A percentile compares a stretch with the other conserved stretches of the same genome.
phyloP scores from a whole-genome alignment of 352 stramenopile genomes.

The Elongisporangium undulatum region DNA sequence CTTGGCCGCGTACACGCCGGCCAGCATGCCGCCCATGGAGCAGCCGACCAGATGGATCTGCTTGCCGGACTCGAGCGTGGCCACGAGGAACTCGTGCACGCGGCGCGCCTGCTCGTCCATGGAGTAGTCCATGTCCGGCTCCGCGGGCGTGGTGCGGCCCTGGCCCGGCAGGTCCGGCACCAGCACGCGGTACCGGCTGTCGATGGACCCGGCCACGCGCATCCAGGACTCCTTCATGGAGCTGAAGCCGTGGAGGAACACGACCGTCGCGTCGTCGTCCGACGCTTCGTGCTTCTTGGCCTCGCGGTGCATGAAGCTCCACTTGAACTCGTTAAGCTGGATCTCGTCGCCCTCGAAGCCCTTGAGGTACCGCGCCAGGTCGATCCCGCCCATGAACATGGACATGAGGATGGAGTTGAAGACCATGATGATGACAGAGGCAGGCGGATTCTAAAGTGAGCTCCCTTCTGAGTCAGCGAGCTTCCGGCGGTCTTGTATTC shows the following conservation, averaged over 20 bases:
- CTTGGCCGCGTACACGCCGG: conserved; percentile 58
- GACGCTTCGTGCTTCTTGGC: conserved; percentile 8
- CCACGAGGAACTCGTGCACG: conserved; percentile 55
- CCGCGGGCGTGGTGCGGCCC: conserved; percentile 47
- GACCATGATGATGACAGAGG: background rate
- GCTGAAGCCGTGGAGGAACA: conserved; percentile 74
- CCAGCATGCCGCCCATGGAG: conserved; percentile 77
- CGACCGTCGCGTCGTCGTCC: conserved; percentile 32
- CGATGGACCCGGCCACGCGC: conserved; percentile 38
- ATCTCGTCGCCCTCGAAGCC: conserved; percentile 46
- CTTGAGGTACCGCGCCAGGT: conserved; percentile 43
- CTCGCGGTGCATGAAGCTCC: conserved; percentile 66
- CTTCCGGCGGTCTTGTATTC: background rate
- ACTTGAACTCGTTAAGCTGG: conserved; percentile 49
- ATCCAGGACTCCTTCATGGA: conserved; percentile 69
- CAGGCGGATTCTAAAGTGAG: background rate
- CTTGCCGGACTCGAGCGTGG: conserved; percentile 32
- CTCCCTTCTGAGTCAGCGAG: background rate
- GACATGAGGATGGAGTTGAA: conserved; percentile 14
- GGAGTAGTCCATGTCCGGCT: conserved; percentile 38
- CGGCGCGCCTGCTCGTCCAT: conserved; percentile 46
- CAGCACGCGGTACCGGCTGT: conserved; percentile 49
- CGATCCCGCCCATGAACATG: conserved; percentile 34
- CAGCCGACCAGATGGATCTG: conserved; percentile 73
- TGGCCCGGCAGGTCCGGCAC: conserved; percentile 71